Base-by-base conservation (phyloP, 2,329 filamentous ascomycete genomes). In the Verticillium tricorpus region DNA sequence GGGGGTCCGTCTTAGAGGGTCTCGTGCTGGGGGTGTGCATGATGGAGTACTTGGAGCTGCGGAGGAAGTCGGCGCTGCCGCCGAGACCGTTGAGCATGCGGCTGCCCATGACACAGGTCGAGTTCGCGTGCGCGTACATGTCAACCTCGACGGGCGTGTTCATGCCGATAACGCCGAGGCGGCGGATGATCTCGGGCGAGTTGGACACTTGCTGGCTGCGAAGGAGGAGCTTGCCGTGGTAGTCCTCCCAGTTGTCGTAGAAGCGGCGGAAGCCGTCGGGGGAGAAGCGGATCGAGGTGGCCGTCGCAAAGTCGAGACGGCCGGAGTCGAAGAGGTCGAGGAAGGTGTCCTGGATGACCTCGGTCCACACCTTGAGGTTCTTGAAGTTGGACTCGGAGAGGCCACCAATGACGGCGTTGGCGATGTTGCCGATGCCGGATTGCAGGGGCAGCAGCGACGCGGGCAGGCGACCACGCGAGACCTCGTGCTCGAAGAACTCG, bases 121-220 rank as follows among this genome's bases (percentile, higher is more conserved):
- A 89, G 85, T 96, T 97, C 69, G 93, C 93, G 78, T 96, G 92
- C 2, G 92, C 93, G 78, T 96, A 96, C 71, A 96, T 96, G 77
- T 96, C 93, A 17, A 96, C 92, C 78, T 96, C 93, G 56, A 96
- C 91, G 25, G 92, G 92, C 0, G 92, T 96, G 83, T 96, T 96
- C 92, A 96, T 96, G 74, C 91, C 92, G 69, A 97, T 96, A 67
- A 93, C 88, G 64, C 92, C 92, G 1, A 96, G 82, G 31, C 92
- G 86, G 61, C 91, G 87, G 79, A 96, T 96, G 77, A 96, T 93
- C 77, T 96, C 92, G 63, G 92, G 92, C 2, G 88, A 90, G 83
- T 96, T 96, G 71, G 90, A 93, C 11, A 96, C 90, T 73, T 91
- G 86, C 79, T 96, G 92, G n/a, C 89, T 89, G 65, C 93, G 90